A percentile compares a stretch with the other conserved stretches of the same genome.
phyloP scores from a whole-genome alignment of 768 basidiomycete genomes.

The Hericium erinaceus region DNA sequence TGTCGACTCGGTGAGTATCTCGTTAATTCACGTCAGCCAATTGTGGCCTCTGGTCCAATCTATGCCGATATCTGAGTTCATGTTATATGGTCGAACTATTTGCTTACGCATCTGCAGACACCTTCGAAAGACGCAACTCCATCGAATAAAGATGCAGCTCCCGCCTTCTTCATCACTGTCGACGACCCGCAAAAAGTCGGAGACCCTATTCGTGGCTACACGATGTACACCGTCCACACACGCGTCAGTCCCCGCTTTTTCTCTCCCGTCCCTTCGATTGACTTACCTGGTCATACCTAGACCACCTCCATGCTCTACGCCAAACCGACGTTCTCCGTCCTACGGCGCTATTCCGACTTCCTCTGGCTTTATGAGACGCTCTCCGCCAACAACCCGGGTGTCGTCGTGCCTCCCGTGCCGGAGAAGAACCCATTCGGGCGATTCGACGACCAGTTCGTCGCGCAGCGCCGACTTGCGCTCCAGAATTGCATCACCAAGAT shows the following conservation, averaged over 20 bases:
- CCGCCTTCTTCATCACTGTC: slow-evolving; percentile 81
- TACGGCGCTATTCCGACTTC: slow-evolving; percentile 96
- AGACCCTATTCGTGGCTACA: slow-evolving; percentile 89
- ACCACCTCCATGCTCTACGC: slow-evolving; percentile 81
- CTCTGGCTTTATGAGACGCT: slow-evolving; percentile 92
- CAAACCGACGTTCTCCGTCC: slow-evolving; percentile 82
- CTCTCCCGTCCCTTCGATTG: not conserved
- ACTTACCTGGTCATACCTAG: slow-evolving; percentile 24
- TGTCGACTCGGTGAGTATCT: slow-evolving; percentile 14
- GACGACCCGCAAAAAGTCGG: slow-evolving; percentile 96
- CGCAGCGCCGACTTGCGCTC: slow-evolving; percentile 72
- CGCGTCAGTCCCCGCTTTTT: slow-evolving; percentile 35
- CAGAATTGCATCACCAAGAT: slow-evolving; percentile 91
- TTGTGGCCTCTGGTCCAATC: too few relatives aligned
- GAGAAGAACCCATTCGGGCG: slow-evolving; percentile 92
- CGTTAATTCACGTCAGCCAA: not conserved
- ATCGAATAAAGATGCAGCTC: slow-evolving; percentile 8
- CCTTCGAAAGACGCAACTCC: not conserved
- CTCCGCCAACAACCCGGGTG: slow-evolving; percentile 86
- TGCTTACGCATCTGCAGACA: slow-evolving; percentile 1
- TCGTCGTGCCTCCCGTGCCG: slow-evolving; percentile 92
- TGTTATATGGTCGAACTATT: too few relatives aligned
- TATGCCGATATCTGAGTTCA: too few relatives aligned
- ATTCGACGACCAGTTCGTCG: slow-evolving; percentile 88
- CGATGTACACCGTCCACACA: slow-evolving; percentile 95